Conservation (phyloP, 1,284 basidiomycete genomes). For the Cutaneotrichosporon cavernicola region DNA sequence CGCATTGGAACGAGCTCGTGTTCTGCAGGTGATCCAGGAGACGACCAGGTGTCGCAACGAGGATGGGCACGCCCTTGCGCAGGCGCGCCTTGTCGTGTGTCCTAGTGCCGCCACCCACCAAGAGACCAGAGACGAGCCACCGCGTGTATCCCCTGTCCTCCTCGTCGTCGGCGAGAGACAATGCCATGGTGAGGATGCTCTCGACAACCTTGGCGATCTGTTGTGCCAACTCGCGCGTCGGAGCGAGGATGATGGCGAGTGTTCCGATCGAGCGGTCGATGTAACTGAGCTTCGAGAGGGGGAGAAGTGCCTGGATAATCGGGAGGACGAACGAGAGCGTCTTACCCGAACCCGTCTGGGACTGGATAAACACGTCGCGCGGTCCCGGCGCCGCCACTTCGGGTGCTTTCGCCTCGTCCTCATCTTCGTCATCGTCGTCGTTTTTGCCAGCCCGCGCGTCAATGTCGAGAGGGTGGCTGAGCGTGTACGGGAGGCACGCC, state of each 20-base stretch:
- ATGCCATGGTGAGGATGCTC: conserved; percentile 66
- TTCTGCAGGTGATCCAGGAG: conserved; percentile 74
- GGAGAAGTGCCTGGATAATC: conserved; percentile 88
- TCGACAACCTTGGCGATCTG: conserved; percentile 79
- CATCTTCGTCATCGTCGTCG: conserved; percentile 1
- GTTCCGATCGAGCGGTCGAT: conserved; percentile 86
- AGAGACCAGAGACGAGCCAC: conserved; percentile 89
- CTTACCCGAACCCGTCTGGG: conserved; percentile 97
- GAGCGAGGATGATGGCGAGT: conserved; percentile 88
- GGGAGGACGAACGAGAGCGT: conserved; percentile 93
- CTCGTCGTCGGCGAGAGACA: conserved; percentile 52
- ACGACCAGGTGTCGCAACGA: conserved; percentile 69
- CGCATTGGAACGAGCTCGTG: conserved; percentile 84
- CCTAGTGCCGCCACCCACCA: conserved; percentile 74
- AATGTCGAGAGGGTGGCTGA: conserved; percentile 54
- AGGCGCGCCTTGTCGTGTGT: conserved; percentile 72
- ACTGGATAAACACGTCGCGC: conserved; percentile 92
- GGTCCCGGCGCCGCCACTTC: conserved; percentile 19
- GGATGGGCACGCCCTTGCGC: conserved; percentile 69
- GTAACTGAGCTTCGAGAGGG: conserved; percentile 79
- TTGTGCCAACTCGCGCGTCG: conserved; percentile 91
- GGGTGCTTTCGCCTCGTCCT: conserved; percentile 13
- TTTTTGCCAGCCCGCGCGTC: conserved; percentile 20
- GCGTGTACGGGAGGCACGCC: conserved; percentile 71
- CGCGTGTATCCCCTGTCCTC: conserved; percentile 64